Base-by-base conservation (phyloP, 2,329 filamentous ascomycete genomes). In the Aspergillus eucalypticola region DNA sequence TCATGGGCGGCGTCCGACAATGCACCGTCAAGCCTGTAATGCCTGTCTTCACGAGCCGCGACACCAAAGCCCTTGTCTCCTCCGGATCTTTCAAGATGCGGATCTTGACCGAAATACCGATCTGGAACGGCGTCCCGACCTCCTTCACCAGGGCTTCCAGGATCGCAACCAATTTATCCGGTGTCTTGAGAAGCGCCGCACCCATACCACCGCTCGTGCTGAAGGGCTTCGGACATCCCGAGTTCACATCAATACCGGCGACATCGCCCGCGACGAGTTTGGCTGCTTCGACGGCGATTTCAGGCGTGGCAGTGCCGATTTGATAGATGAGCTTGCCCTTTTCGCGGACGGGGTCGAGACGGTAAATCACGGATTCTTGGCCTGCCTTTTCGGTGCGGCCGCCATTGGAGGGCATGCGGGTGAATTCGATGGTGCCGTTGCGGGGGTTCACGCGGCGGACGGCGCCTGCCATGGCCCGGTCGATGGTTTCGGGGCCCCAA, bases 51-150 rank as follows among this genome's bases (percentile, higher is more conserved):
- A 91, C 90, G 3, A 99, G 86, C 59, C 86, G 83, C 54, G 88
- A 83, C 13, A 99, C 94, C 15, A 99, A 82, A 1, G 81, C 81
- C 68, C 90, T 88, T 0, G 95, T 99, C 71, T 89, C 80, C 60
- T 88, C 88, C 0, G 90, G 81, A 0, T 88, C 91, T 57, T 92
- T 88, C 2, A 99, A 83, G 25, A 99, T 84, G 52, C 95, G 87
- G 60, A 99, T 99, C 81, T 99, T 99, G 68, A 99, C 95, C 69
- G 91, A 96, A 72, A 99, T 95, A 58, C 94, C 93, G 66, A 99
- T 96, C 64, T 93, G 85, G 68, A 89, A 92, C 39, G 89, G 87
- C 17, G 87, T 85, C 3, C 87, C 86, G 27, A 98, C 90, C 64
- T 94, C 85, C 60, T 85, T 82, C 2, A 98, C 93, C 8, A 99